Evolutionary conservation across 2,329 filamentous ascomycete genomes (phyloP), one percentile per base, ranked within the genome.

Genomic region (Neofusicoccum sp.): DNA sequence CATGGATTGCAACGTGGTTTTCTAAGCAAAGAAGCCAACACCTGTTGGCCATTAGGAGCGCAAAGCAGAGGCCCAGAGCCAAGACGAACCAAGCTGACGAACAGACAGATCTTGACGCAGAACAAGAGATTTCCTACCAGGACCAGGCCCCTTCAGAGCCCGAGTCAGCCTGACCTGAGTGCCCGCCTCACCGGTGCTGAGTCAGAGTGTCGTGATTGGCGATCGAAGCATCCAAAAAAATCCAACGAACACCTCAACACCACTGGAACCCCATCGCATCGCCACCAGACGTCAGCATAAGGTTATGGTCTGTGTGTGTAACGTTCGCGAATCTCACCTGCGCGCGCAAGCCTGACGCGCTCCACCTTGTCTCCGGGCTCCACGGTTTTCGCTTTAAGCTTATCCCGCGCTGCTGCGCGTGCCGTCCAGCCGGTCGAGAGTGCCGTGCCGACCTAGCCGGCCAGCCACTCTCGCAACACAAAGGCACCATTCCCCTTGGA

Each of bases 221-320:
- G n/a, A n/a, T n/a, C n/a, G 20, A 20, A 20, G 20, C 20, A 20
- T 20, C 20, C 20, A 1, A 20, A 20, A 20, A 2, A 1, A 20
- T 20, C 20, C 20, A 1, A 20, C 20, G 20, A 20, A 20, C 20
- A 20, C 33, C 26, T 43, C 36, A 24, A 41, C 38, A 33, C 38
- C 36, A 56, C 8, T 3, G 20, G 20, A 20, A 20, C 28, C 6
- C 45, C 45, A 12, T 12, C 28, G 6, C 51, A 43, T 56, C 51
- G 24, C 51, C 26, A 43, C 24, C 36, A 6, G 20, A 33, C 36
- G 51, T 56, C 38, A 16, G 30, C n/a, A 56, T 56, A 56, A 56
- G 38, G 51, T 54, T 56, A 44, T 43, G 51, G 51, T 56, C 51
- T 40, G 51, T 56, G 51, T 56, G 51, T 56, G 51, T 56, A 12